Evolutionary conservation across 345 rosid genomes (phyloP), one percentile per base, ranked within the genome.

Genomic region (Acer campestre): DNA sequence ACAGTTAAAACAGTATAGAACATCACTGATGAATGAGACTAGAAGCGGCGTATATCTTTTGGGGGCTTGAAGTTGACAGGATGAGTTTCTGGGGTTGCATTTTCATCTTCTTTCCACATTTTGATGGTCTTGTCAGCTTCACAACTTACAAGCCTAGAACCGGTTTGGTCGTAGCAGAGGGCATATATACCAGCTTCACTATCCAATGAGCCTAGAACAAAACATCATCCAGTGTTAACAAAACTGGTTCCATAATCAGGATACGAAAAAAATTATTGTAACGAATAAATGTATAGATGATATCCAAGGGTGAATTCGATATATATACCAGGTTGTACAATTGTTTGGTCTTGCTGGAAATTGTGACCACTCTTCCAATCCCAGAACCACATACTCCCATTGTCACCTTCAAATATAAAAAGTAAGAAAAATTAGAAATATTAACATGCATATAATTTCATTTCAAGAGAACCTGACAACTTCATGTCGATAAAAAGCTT

Each of bases 311-410:
- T 63, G 48, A 10, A 56, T 40, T 16, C 63, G 1, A 44, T n/a
- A 70, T 84, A 70, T 84, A 31, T 81, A 90, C 97, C 97, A 25
- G 99, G 99, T 79, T 97, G 99, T 29, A 94, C 98, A 62, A 97
- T 94, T 38, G 99, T 97, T 80, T 97, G 98, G 25, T 89, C 46
- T 80, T 97, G 98, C 86, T 97, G 98, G 86, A 97, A 94, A 84
- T 91, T 94, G 84, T 97, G 98, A 73, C 98, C 99, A 46, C 98
- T 94, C 85, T 84, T 94, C 99, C 98, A 97, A 79, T 97, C 99
- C 98, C 98, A 97, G 85, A 93, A 97, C 98, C 99, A 94, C 78
- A 97, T 16, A 76, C 99, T 97, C 68, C 99, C 98, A 59, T 97
- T 97, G 83, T 97, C 99, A 79, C 99, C 99, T 96, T 79, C 49